Evolutionary conservation across 83 land plant genomes (phyloP).

Genomic region (Diphasiastrum complanatum): DNA sequence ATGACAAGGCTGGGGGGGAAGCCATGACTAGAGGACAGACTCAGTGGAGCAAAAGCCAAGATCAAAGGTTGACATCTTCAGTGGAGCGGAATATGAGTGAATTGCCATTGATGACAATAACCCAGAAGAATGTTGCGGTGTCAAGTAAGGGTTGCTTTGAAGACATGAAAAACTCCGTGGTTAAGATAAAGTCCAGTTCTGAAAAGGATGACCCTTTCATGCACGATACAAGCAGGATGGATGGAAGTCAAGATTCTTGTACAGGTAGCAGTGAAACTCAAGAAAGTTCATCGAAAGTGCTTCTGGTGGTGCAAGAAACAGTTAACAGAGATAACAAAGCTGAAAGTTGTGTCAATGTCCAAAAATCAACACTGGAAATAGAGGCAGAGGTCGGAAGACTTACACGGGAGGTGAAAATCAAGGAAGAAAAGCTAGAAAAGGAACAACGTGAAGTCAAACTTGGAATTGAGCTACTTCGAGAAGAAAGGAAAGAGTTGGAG

Average conservation of each 20-base stretch:
- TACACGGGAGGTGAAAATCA: background rate
- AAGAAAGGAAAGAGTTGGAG: constrained; percentile 22
- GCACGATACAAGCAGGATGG: constrained; percentile 5
- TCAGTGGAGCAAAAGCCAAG: constrained; percentile 16
- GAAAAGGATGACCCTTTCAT: background rate
- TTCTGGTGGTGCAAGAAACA: background rate
- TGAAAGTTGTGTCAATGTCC: constrained; percentile 2
- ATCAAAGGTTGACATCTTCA: constrained; percentile 7
- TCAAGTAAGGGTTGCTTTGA: background rate
- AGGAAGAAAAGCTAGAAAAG: constrained; percentile 6
- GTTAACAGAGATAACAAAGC: background rate
- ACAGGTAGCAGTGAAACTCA: background rate
- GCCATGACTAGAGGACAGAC: constrained; percentile 13
- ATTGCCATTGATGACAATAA: background rate
- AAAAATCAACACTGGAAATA: constrained; percentile 6
- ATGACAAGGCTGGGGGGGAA: constrained; percentile 22
- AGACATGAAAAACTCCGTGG: background rate
- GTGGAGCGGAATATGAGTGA: constrained; percentile 5
- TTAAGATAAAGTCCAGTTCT: background rate
- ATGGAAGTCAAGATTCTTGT: constrained; percentile 9
- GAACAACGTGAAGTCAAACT: constrained; percentile 2
- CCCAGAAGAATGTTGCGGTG: background rate
- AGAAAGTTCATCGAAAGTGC: background rate
- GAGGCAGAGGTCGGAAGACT: constrained; percentile 5
- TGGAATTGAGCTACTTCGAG: constrained; percentile 8